phyloP scores from a whole-genome alignment of 2,329 filamentous ascomycete genomes.

The Didymella exigua region DNA sequence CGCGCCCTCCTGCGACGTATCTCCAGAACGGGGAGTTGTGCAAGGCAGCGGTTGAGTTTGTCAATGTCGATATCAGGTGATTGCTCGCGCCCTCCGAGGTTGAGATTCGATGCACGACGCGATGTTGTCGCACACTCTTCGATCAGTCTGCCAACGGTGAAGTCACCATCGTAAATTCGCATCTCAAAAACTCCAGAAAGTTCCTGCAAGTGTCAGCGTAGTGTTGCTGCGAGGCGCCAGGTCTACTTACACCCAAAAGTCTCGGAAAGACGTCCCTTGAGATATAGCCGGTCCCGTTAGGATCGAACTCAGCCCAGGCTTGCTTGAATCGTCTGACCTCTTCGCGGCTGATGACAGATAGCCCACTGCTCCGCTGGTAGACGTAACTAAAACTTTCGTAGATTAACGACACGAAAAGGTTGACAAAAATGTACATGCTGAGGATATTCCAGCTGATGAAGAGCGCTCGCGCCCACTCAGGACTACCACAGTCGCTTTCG shows the following conservation, averaged over 20 bases:
- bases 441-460: conserved; percentile 99
- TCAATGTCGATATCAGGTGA: conserved; percentile 68
- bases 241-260: conserved; percentile 70
- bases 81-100: conserved; percentile 49
- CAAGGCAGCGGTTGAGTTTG: conserved; percentile 74
- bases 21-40: conserved; percentile 72
- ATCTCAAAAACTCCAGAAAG: conserved; percentile 96
- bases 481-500: conserved; percentile 89
- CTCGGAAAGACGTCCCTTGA: conserved; percentile 87
- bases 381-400: conserved; percentile 99
- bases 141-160: conserved; percentile 84
- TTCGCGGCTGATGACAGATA: conserved; percentile 86
- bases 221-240: neutral
- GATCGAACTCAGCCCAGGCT: conserved; percentile 95
- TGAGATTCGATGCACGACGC: conserved; percentile 56
- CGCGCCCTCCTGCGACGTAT: conserved; percentile 77
- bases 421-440: conserved; percentile 99
- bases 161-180: conserved; percentile 91
- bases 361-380: conserved; percentile 93
- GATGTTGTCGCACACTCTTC: conserved; percentile 74
- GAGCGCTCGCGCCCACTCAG: conserved; percentile 82
- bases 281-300: conserved; percentile 88
- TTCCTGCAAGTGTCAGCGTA: conserved; percentile 56
- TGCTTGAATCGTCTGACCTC: conserved; percentile 98
- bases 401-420: conserved; percentile 96